phyloP scores from a whole-genome alignment of 2,329 filamentous ascomycete species.

The Aspergillus viridinutans region DNA sequence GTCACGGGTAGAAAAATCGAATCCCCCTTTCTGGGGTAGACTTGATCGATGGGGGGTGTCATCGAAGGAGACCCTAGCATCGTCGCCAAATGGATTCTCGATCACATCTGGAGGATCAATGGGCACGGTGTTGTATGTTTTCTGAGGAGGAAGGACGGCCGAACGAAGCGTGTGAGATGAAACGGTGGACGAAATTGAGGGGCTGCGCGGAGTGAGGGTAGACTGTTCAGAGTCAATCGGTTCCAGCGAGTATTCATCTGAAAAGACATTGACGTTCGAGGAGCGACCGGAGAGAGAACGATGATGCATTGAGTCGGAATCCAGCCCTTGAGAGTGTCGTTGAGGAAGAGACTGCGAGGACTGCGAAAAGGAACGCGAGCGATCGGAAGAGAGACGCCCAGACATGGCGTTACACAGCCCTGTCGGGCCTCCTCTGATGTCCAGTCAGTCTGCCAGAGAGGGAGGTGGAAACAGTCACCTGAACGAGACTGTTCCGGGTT shows the following conservation, averaged over 20 bases:
- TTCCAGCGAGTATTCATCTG: slow-evolving; percentile 47
- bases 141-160: slow-evolving; percentile 20
- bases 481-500: background rate
- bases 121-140: slow-evolving; percentile 18
- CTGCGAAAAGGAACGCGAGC: slow-evolving; percentile 31
- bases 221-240: slow-evolving; percentile 34
- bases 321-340: slow-evolving; percentile 18
- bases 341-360: slow-evolving; percentile 25
- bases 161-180: slow-evolving; percentile 32
- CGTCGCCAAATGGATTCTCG: slow-evolving; percentile 34
- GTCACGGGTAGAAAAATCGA: slow-evolving; percentile 27
- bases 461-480: slow-evolving; percentile 16
- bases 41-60: slow-evolving; percentile 30
- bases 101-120: slow-evolving; percentile 20
- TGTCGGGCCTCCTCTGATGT: slow-evolving; percentile 31
- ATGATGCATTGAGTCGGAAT: slow-evolving; percentile 26
- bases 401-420: slow-evolving; percentile 40
- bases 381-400: slow-evolving; percentile 35
- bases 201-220: slow-evolving; percentile 26
- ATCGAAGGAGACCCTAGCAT: slow-evolving; percentile 30
- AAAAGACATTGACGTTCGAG: slow-evolving; percentile 45
- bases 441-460: slow-evolving; percentile 26
- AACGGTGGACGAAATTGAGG: slow-evolving; percentile 28
- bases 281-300: slow-evolving; percentile 27
- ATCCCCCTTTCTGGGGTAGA: slow-evolving; percentile 30